Base-by-base conservation (phyloP, 805 yeast genomes). In the Candida incommunis region DNA sequence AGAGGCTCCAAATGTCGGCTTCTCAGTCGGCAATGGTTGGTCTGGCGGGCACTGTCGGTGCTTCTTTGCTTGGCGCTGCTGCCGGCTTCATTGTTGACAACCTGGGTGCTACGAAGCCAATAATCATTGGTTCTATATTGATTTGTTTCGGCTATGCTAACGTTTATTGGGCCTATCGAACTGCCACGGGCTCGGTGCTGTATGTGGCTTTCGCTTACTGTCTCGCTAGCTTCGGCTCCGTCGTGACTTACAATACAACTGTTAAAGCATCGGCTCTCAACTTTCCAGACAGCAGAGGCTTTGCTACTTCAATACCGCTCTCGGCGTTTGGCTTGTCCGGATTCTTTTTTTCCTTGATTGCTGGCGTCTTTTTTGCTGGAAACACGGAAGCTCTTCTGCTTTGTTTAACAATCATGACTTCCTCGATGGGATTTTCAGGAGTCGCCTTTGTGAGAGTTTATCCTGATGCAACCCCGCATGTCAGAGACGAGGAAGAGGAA, bases 311-410 rank as follows among this genome's bases (percentile, higher is more conserved):
- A 1, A 66, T 81, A 43, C 87, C 87, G 2, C 66, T 80, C 52
- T 76, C 85, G 1, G 68, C 78, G 41, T 79, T 77, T 57, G 88
- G 88, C 0, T 66, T 78, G n/a, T 75, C 81, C 59, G 88, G 87
- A 3, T 67, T 78, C 52, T 67, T 78, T 43, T 79, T 71, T 54
- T 77, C 85, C 1, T 54, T 77, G 42, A 71, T 58, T 73, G 13
- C 51, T 68, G 23, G 60, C 51, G 2, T 65, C 74, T 1, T 63
- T 68, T 26, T 22, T 60, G 3, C 51, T 3, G 56, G 56, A 3
- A 46, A 53, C 34, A 54, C 58, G 11, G 49, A 31, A 18, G 9
- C 37, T 43, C 71, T 2, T 68, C 75, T 43, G 59, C 69, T 13
- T 80, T 81, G 5, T 58, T 67, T 42, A 58, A 18, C 76, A 3